Evolutionary conservation across 805 yeast genomes (phyloP).

Genomic region (Candida insectalens): DNA sequence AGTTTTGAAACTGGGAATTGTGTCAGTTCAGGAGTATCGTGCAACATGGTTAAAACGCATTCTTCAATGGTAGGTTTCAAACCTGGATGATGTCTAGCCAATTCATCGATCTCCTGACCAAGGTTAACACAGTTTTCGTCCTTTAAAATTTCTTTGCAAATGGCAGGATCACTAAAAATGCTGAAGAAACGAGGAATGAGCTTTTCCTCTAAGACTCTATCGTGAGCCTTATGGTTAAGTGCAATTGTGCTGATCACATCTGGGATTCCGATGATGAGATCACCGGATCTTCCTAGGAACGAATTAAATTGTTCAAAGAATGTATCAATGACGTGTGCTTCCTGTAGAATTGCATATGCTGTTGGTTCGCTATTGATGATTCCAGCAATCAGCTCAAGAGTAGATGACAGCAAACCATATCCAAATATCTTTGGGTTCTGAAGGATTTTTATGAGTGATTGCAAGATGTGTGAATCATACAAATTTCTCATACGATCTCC

Average conservation of each 20-base stretch:
- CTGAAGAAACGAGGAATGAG: slow-evolving; percentile 36
- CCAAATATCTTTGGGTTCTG: slow-evolving; percentile 56
- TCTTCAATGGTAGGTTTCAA: slow-evolving; percentile 49
- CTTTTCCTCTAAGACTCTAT: slow-evolving; percentile 35
- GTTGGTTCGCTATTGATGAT: slow-evolving; percentile 90
- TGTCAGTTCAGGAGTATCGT: slow-evolving; percentile 31
- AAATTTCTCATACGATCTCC: slow-evolving; percentile 81
- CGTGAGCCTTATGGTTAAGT: slow-evolving; percentile 63
- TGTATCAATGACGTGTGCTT: slow-evolving; percentile 61
- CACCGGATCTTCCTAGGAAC: slow-evolving; percentile 47
- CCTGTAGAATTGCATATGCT: slow-evolving; percentile 69
- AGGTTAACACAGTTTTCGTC: slow-evolving; percentile 44
- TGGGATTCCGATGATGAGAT: slow-evolving; percentile 51
- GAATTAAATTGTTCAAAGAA: slow-evolving; percentile 48
- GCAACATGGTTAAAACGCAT: slow-evolving; percentile 36
- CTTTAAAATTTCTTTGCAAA: slow-evolving; percentile 44
- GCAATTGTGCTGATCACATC: slow-evolving; percentile 79
- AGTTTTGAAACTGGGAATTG: slow-evolving; percentile 32
- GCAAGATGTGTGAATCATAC: slow-evolving; percentile 74
- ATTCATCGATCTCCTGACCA: slow-evolving; percentile 67
- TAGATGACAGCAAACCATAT: slow-evolving; percentile 45
- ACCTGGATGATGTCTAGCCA: slow-evolving; percentile 75
- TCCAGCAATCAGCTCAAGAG: slow-evolving; percentile 53
- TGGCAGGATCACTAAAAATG: slow-evolving; percentile 36
- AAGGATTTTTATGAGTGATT: slow-evolving; percentile 49